Percentiles rank a stretch among this genome's conserved stretches.
These are phyloP conservation scores for Chaetomium sp. DNA, from an alignment of 2,329 filamentous ascomycete species.

Conservation along the genomic window DNA sequence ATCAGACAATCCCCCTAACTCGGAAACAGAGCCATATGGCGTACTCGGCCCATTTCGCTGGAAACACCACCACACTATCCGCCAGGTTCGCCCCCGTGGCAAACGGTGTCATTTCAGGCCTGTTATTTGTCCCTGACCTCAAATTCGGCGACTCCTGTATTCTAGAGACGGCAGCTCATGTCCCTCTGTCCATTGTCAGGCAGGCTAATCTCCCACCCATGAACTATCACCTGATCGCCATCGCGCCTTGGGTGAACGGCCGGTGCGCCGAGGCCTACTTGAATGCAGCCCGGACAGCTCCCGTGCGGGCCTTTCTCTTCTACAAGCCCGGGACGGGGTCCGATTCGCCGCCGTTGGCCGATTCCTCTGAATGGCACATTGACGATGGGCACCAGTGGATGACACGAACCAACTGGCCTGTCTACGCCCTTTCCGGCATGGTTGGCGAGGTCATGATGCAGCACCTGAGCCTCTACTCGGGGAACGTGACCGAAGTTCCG, in stretches of 20 bases:
- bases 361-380: slow-evolving; percentile 69
- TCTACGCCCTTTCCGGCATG: slow-evolving; percentile 76
- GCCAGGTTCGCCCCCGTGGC: slow-evolving; percentile 62
- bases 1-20: background rate
- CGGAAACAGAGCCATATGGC: slow-evolving; percentile 47
- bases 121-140: slow-evolving; percentile 83
- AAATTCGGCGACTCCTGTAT: slow-evolving; percentile 61
- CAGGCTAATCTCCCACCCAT: slow-evolving; percentile 66
- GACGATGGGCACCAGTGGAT: slow-evolving; percentile 73
- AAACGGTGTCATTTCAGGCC: slow-evolving; percentile 68
- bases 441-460: slow-evolving; percentile 70
- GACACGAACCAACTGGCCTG: slow-evolving; percentile 68
- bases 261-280: slow-evolving; percentile 77
- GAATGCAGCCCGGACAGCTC: slow-evolving; percentile 57
- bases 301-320: slow-evolving; percentile 65
- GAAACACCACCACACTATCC: slow-evolving; percentile 75
- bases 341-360: slow-evolving; percentile 64
- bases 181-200: slow-evolving; percentile 76
- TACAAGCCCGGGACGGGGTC: slow-evolving; percentile 61
- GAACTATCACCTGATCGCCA: slow-evolving; percentile 74
- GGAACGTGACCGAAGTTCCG: slow-evolving; percentile 66
- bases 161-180: slow-evolving; percentile 61
- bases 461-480: slow-evolving; percentile 75
- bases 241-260: slow-evolving; percentile 82
- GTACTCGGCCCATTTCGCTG: slow-evolving; percentile 53